These are phyloP conservation scores for Papilionanthe hybrid DNA, from an alignment of 116 monocot species.

Conservation along the genomic window DNA sequence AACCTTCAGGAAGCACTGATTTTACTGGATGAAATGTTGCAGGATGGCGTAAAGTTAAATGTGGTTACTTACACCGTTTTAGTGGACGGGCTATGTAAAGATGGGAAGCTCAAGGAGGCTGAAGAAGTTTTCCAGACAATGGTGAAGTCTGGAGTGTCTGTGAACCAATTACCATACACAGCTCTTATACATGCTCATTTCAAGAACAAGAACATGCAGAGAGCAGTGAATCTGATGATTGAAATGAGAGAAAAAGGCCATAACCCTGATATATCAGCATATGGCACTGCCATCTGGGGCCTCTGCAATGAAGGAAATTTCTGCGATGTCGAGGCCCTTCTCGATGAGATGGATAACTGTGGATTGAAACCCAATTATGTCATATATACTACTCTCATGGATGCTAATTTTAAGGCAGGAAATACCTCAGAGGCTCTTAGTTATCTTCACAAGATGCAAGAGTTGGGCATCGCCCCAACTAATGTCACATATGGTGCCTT, in stretches of 20 bases:
- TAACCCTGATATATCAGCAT: slow-evolving; percentile 48
- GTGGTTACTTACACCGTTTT: slow-evolving; percentile 68
- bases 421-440: slow-evolving; percentile 56
- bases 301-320: slow-evolving; percentile 55
- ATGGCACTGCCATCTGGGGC: slow-evolving; percentile 68
- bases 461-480: slow-evolving; percentile 35
- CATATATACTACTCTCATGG: slow-evolving; percentile 65
- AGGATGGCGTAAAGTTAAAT: slow-evolving; percentile 51
- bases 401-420: slow-evolving; percentile 62
- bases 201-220: slow-evolving; percentile 42
- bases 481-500: slow-evolving; percentile 69
- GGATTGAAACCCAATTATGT: slow-evolving; percentile 64
- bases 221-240: slow-evolving; percentile 33
- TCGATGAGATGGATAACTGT: slow-evolving; percentile 44
- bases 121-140: slow-evolving; percentile 56
- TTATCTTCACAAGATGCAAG: slow-evolving; percentile 52
- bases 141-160: slow-evolving; percentile 33
- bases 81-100: slow-evolving; percentile 73
- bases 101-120: slow-evolving; percentile 55
- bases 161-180: slow-evolving; percentile 61
- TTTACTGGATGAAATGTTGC: slow-evolving; percentile 59
- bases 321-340: slow-evolving; percentile 38
- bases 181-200: slow-evolving; percentile 68
- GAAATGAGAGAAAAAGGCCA: slow-evolving; percentile 60
- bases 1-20: slow-evolving; percentile 51